Conservation (phyloP, 768 basidiomycete genomes). For the Naganishia vishniacii region DNA sequence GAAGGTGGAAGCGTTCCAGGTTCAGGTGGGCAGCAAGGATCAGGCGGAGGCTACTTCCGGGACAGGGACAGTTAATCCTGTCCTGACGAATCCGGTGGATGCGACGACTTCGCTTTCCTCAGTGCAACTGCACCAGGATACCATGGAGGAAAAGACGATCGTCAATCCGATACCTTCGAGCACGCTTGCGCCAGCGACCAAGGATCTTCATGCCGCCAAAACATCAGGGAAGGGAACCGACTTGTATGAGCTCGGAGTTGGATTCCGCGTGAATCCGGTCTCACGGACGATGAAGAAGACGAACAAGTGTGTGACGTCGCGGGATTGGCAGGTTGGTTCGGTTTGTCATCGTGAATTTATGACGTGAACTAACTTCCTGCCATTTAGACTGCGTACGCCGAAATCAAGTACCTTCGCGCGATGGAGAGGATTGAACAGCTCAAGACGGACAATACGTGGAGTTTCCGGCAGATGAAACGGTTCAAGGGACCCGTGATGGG, state of each 20-base stretch:
- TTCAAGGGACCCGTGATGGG: constrained; percentile 68
- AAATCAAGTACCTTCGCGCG: constrained; percentile 69
- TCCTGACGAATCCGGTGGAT: constrained; percentile 1
- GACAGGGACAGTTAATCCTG: background rate
- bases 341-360: background rate
- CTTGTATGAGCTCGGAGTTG: constrained; percentile 34
- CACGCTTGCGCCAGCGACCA: background rate
- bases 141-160: background rate
- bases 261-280: constrained; percentile 40
- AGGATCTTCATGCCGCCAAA: background rate
- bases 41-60: background rate
- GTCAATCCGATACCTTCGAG: constrained; percentile 14
- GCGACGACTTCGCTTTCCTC: background rate
- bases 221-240: constrained; percentile 20
- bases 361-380: constrained; percentile 16
- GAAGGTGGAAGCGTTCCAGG: constrained; percentile 6
- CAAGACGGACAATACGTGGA: constrained; percentile 76
- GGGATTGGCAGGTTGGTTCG: constrained; percentile 31
- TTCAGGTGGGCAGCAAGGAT: background rate
- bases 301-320: constrained; percentile 43
- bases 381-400: constrained; percentile 66
- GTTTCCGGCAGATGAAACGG: constrained; percentile 91
- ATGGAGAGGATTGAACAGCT: constrained; percentile 78
- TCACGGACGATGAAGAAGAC: constrained; percentile 37
- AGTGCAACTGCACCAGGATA: background rate